Evolutionary conservation across 257 asterid species (phyloP).

Genomic region (Phtheirospermum japonicum): DNA sequence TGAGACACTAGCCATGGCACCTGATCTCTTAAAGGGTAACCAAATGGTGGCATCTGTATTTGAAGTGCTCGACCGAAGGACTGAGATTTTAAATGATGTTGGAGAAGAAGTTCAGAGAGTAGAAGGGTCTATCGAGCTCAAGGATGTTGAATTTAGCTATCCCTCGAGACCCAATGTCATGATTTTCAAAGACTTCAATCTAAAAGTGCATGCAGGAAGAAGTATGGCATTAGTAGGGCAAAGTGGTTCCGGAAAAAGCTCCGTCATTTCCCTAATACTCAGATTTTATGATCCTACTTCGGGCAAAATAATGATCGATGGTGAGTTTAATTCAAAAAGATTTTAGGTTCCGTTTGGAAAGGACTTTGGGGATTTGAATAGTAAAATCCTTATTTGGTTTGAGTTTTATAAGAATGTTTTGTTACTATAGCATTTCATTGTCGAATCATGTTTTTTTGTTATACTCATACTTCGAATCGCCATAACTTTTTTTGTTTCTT

Average conservation of each 20-base stretch:
- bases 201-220: constrained; percentile 68
- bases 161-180: constrained; percentile 79
- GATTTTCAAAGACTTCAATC: constrained; percentile 82
- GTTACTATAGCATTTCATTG: too few species aligned
- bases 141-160: constrained; percentile 81
- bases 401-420: too few species aligned
- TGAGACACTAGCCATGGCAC: constrained; percentile 97
- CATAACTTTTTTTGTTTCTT: too few species aligned
- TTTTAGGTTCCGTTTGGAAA: neutral
- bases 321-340: constrained; percentile 36
- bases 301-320: constrained; percentile 76
- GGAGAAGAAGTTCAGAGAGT: constrained; percentile 69
- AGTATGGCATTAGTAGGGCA: constrained; percentile 96
- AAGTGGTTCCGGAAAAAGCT: constrained; percentile 98
- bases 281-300: constrained; percentile 87
- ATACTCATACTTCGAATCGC: too few species aligned
- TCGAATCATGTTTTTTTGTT: too few species aligned
- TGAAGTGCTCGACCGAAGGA: constrained; percentile 74
- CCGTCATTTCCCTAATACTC: constrained; percentile 81
- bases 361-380: neutral
- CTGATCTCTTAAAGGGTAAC: constrained; percentile 90
- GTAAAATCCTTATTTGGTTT: too few species aligned
- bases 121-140: constrained; percentile 79
- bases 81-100: constrained; percentile 61
- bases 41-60: constrained; percentile 88